Base-by-base conservation (phyloP, 371 early-diverging fungal genomes). In the Mortierella sp. region DNA sequence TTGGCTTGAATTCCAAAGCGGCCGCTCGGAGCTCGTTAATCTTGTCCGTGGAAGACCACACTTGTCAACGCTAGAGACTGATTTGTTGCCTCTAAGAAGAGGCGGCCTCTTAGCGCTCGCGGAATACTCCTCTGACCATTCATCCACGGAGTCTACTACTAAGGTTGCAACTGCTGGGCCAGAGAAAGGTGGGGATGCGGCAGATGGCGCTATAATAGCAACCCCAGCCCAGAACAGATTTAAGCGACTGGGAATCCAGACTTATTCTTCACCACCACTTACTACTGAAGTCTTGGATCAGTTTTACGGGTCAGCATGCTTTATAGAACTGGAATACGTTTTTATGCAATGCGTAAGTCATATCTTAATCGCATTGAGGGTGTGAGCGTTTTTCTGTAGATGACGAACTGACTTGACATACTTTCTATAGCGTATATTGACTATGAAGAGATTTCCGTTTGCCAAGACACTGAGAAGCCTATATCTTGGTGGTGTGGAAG, bases 281-380 rank as follows among this genome's bases (percentile, higher is more conserved):
- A 4, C 47, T 0, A 28, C 52, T 15, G 61, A 70, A 9, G 62
- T 50, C 8, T 22, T 75, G 9, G 62, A 70, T 38, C 32, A 8
- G 13, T 75, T 75, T 19, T 75, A 75, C n/a, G 52, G 57, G 11
- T 65, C 65, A 2, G n/a, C 32, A 43, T 64, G 65, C 8, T 75
- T 75, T 38, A 48, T 28, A 2, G 19, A 65, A 2, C 43, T 75
- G 36, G 70, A 75, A 15, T 70, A 75, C 15, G 58, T 70, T 40
- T 75, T 47, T 55, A 60, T 75, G 16, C 76, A 75, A 38, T 61
- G 58, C 11, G 76, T 75, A 69, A 45, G 45, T 45, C 36, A 45
- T 11, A 45, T 45, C 16, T 45, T 45, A 11, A 11, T 15, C 3
- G 36, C 7, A 36, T 36, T 36, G 36, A 36, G 0, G 36, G 36